Base-by-base conservation (phyloP, 2,329 filamentous ascomycete species). In the Exophiala sp. region DNA sequence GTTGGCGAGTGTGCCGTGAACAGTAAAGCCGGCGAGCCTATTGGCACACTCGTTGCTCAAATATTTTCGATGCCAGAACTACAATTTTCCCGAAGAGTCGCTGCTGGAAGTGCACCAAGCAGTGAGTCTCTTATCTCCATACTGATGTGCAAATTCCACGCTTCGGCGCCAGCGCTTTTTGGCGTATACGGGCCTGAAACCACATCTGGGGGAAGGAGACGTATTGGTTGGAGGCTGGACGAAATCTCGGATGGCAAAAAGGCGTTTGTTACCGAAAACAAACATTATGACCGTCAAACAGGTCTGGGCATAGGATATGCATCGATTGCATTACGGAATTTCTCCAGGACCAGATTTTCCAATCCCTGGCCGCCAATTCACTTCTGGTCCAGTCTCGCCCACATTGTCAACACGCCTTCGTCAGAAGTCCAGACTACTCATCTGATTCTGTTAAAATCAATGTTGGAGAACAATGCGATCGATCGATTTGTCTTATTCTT, bases 271-370 rank as follows among this genome's bases (percentile, higher is more conserved):
- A 73, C 78, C 1, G 85, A 88, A 63, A 84, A 90, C 67, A 75
- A 75, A n/a, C 91, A 96, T 71, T 82, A 83, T 62, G 87, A 91
- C 67, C 83, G 88, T 55, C 92, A 95, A 86, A 85, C 83, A 3
- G 92, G 91, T 0, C 76, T 96, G 0, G 90, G 85, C 1, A 86
- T 88, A 2, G 92, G 92, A 0, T 99, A 87, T 66, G 89, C 91
- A 0, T 84, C 91, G 1, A 78, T 97, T 35, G 84, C 89, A 1
- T 76, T 96, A 7, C 85, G 92, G 44, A 89, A 95, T 68, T 96
- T 95, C 66, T 82, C 82, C 58, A 86, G 82, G 60, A 82, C 85
- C 1, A 57, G 48, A 40, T 84, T 84, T 60, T 76, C 75, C 42
- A 91, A 91, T 62, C 91, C 86, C 0, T 94, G 83, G 71, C 91